Percentiles rank a stretch among this genome's conserved stretches.
Evolutionary conservation across 805 yeast genomes (phyloP).

Genomic region (Naumovozyma dairenensis): DNA sequence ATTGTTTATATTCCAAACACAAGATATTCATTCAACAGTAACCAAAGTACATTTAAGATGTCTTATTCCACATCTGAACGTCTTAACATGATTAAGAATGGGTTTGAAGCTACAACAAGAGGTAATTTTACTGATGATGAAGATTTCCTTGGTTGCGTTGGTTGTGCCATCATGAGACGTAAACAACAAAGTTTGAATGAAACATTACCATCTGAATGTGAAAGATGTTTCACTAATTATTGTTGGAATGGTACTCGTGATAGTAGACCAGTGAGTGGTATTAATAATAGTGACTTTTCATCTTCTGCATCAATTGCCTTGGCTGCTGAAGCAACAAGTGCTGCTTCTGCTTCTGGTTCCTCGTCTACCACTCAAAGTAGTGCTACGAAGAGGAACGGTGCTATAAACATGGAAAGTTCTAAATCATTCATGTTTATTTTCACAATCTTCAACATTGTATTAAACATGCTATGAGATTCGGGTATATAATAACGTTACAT

Average conservation of each 20-base stretch:
- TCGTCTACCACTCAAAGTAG: slow-evolving; percentile 3
- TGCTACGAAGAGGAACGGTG: slow-evolving; percentile 5
- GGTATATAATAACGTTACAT: no score
- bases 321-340: slow-evolving; percentile 5
- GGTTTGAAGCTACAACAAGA: slow-evolving; percentile 60
- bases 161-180: slow-evolving; percentile 76
- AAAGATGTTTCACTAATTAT: slow-evolving; percentile 56
- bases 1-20: slow-evolving; percentile 70
- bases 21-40: slow-evolving; percentile 54
- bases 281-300: slow-evolving; percentile 8
- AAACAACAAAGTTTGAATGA: slow-evolving; percentile 58
- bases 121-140: slow-evolving; percentile 56
- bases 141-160: slow-evolving; percentile 65
- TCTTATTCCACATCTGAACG: slow-evolving; percentile 50
- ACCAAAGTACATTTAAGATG: slow-evolving; percentile 65
- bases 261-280: slow-evolving; percentile 15
- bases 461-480: no score
- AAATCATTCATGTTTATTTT: not conserved
- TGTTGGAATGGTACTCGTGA: slow-evolving; percentile 58
- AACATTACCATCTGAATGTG: slow-evolving; percentile 56
- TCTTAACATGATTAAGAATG: slow-evolving; percentile 55
- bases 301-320: slow-evolving; percentile 1
- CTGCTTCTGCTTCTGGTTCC: slow-evolving; percentile 7
- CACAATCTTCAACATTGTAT: not conserved
- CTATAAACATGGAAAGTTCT: slow-evolving; percentile 1